phyloP scores from a whole-genome alignment of 495 filamentous ascomycete genomes.

The Podospora bellae-mahoneyi region DNA sequence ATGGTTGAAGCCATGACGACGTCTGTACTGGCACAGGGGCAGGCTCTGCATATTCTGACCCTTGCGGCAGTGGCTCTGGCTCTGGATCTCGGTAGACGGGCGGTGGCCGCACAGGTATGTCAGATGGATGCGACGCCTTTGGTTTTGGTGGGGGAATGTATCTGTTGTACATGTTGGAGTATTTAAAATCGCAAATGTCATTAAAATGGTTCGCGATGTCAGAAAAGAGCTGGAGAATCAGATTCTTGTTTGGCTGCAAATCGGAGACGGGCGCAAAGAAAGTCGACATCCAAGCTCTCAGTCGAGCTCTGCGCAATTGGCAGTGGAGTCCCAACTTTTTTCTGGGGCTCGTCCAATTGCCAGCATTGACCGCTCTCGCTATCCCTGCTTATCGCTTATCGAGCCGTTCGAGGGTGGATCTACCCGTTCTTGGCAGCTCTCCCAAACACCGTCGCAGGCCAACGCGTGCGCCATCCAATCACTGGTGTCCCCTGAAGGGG shows the following conservation, averaged over 20 bases:
- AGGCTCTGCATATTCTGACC: neutral
- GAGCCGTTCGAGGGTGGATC: neutral
- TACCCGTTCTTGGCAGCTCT: neutral
- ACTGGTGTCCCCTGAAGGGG: neutral
- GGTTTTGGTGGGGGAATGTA: constrained; percentile 41
- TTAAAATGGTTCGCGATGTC: neutral
- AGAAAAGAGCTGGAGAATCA: neutral
- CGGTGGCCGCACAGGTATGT: constrained; percentile 7
- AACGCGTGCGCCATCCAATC: neutral
- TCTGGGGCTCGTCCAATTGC: constrained; percentile 13
- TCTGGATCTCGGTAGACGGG: neutral
- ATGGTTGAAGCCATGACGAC: constrained; percentile 9
- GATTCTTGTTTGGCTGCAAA: neutral
- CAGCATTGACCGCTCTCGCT: constrained; percentile 20
- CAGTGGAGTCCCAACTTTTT: constrained; percentile 19
- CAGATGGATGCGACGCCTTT: constrained; percentile 3
- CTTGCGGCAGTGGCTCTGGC: neutral
- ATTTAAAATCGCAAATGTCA: neutral
- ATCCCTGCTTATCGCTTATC: constrained; percentile 30
- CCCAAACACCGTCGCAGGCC: neutral
- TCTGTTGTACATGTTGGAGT: constrained; percentile 38
- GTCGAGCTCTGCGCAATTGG: neutral
- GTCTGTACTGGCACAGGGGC: neutral
- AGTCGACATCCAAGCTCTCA: neutral
- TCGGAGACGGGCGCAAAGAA: constrained; percentile 1